phyloP scores from a whole-genome alignment of 371 early-diverging fungal genomes.

The Dichotomocladium elegans region DNA sequence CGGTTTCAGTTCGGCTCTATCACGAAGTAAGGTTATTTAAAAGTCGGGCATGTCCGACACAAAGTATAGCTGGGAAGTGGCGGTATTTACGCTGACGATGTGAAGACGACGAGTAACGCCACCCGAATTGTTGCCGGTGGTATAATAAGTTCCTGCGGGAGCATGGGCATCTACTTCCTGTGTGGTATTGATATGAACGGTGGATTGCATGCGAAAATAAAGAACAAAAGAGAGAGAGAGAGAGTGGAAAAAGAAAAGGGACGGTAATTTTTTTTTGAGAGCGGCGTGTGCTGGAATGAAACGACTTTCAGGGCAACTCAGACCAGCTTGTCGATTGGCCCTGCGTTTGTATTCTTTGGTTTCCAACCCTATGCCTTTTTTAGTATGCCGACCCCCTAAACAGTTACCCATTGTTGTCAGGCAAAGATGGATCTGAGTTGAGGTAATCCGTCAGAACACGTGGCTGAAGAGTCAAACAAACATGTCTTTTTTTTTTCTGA shows the following conservation, averaged over 20 bases:
- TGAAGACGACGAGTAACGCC: slow-evolving; percentile 16
- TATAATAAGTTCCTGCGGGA: slow-evolving; percentile 48
- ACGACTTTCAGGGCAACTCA: background rate
- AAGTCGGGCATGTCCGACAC: slow-evolving; percentile 10
- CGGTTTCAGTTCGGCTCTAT: slow-evolving; percentile 18
- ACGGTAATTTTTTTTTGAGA: background rate
- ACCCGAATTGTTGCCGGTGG: slow-evolving; percentile 41
- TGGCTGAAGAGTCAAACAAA: too few species aligned
- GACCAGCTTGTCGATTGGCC: background rate
- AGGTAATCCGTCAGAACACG: too few species aligned
- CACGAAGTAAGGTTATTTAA: background rate
- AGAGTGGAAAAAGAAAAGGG: slow-evolving; percentile 1
- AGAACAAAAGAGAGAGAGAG: slow-evolving; percentile 3
- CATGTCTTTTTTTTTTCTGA: too few species aligned
- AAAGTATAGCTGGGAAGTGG: background rate
- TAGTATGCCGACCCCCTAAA: background rate
- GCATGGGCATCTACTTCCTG: slow-evolving; percentile 37
- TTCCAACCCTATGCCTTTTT: background rate
- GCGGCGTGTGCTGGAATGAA: background rate
- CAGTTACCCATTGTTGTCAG: background rate
- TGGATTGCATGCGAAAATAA: slow-evolving; percentile 19
- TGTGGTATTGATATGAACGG: slow-evolving; percentile 12
- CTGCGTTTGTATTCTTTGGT: background rate
- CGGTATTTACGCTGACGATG: slow-evolving; percentile 8
- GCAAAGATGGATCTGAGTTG: too few species aligned